Percentiles rank a stretch among this genome's conserved stretches.
Evolutionary conservation across 1,284 basidiomycete genomes (phyloP).

Genomic region (Porodaedalea pini): DNA sequence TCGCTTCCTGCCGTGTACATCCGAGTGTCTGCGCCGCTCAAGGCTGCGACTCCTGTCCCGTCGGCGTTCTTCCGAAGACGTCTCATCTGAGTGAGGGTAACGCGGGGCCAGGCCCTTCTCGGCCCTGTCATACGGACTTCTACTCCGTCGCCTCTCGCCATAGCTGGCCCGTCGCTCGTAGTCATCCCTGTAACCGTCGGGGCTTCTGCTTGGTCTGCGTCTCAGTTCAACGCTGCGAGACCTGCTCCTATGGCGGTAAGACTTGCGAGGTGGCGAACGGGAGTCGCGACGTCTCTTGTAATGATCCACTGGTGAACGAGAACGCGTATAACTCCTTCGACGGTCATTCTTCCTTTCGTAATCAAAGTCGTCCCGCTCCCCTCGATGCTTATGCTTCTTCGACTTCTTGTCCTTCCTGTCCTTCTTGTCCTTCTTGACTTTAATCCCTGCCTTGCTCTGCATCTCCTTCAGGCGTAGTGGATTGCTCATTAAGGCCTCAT

Average conservation of each 20-base stretch:
- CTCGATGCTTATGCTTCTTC: constrained; percentile 54
- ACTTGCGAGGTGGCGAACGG: constrained; percentile 12
- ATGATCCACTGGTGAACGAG: constrained; percentile 12
- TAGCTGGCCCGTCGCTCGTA: neutral
- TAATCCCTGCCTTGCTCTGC: constrained; percentile 72
- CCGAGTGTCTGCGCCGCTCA: constrained; percentile 7
- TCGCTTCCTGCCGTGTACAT: constrained; percentile 7
- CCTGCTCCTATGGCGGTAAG: constrained; percentile 9
- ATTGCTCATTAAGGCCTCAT: constrained; percentile 86
- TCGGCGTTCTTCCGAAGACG: constrained; percentile 15
- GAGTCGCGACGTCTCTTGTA: constrained; percentile 10
- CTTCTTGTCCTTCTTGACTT: constrained; percentile 62
- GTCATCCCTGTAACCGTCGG: constrained; percentile 2
- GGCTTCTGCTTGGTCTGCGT: constrained; percentile 7
- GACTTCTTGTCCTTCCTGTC: constrained; percentile 52
- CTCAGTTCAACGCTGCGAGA: constrained; percentile 13
- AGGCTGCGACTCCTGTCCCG: constrained; percentile 11
- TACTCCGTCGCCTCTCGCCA: neutral
- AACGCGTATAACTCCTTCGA: constrained; percentile 34
- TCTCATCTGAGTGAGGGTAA: constrained; percentile 15
- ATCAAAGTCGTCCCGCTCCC: constrained; percentile 26
- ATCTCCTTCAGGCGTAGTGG: constrained; percentile 84
- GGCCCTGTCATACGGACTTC: constrained; percentile 1
- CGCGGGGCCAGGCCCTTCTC: neutral
- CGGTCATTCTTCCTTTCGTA: constrained; percentile 29